These are phyloP conservation scores for Calocybe gangraenosa DNA, from an alignment of 768 basidiomycete genomes.

Conservation along the genomic window DNA sequence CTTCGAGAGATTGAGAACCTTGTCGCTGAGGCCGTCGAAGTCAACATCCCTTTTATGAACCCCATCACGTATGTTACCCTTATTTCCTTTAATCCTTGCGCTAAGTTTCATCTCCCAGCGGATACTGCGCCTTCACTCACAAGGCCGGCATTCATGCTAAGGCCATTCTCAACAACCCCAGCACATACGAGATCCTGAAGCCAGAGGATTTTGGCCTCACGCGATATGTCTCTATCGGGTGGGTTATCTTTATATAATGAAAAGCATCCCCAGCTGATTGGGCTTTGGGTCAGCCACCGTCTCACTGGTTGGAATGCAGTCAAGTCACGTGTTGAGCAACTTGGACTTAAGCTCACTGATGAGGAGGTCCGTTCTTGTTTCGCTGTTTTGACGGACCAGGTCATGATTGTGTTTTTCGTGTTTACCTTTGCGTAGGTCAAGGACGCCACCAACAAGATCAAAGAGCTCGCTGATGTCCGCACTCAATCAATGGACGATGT, in stretches of 20 bases:
- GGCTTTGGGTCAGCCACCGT: constrained; percentile 58
- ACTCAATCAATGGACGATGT: constrained; percentile 99
- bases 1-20: constrained; percentile 98
- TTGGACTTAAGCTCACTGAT: constrained; percentile 85
- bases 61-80: constrained; percentile 68
- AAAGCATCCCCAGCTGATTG: neutral
- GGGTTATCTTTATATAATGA: constrained; percentile 16
- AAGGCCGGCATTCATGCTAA: constrained; percentile 99
- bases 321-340: constrained; percentile 98
- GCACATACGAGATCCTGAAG: constrained; percentile 98
- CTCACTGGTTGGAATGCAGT: constrained; percentile 99
- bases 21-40: constrained; percentile 97
- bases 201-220: constrained; percentile 98
- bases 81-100: neutral
- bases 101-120: constrained; percentile 44
- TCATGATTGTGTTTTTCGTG: no score
- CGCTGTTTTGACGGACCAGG: neutral
- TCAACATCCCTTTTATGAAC: constrained; percentile 97
- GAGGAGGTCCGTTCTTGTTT: constrained; percentile 59
- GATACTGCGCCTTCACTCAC: constrained; percentile 99
- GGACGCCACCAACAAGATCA: constrained; percentile 98
- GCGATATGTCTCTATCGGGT: constrained; percentile 97
- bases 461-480: constrained; percentile 96
- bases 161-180: constrained; percentile 98
- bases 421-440: constrained; percentile 59